Percentiles rank a stretch among this genome's conserved stretches.
Conservation (phyloP, 2,329 filamentous ascomycete species). For the Bipolaris oryzae region DNA sequence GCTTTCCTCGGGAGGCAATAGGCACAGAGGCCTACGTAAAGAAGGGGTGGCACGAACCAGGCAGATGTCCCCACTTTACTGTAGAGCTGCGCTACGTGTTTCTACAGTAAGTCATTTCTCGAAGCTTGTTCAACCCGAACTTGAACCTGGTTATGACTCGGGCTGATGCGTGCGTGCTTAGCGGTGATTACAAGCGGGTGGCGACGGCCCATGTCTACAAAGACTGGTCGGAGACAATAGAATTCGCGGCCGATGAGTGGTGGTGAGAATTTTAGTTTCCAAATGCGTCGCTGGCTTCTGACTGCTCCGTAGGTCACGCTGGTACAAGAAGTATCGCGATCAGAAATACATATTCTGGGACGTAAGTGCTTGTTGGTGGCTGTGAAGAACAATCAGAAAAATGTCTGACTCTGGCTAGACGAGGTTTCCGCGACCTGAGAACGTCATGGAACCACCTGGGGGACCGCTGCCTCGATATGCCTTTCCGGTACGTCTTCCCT, state of each 20-base stretch:
- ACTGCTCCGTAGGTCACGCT: background rate
- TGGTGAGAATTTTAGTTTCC: too few relatives aligned
- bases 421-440: background rate
- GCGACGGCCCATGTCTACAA: slow-evolving; percentile 15
- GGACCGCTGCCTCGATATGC: background rate
- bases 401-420: slow-evolving; percentile 4
- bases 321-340: background rate
- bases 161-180: background rate
- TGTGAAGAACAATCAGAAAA: slow-evolving; percentile 4
- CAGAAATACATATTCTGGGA: background rate
- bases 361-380: background rate
- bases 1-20: background rate
- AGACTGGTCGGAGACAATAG: slow-evolving; percentile 14
- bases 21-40: slow-evolving; percentile 9
- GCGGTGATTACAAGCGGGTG: background rate
- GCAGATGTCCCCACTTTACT: slow-evolving; percentile 5
- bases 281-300: too few relatives aligned
- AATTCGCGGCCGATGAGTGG: background rate
- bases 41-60: slow-evolving; percentile 13
- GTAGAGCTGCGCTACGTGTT: slow-evolving; percentile 6
- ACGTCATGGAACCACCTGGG: background rate
- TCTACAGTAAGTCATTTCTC: background rate
- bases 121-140: background rate
- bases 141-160: background rate
- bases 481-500: background rate